Conservation (phyloP, 306 rosid species). For the Cicer cuneatum region DNA sequence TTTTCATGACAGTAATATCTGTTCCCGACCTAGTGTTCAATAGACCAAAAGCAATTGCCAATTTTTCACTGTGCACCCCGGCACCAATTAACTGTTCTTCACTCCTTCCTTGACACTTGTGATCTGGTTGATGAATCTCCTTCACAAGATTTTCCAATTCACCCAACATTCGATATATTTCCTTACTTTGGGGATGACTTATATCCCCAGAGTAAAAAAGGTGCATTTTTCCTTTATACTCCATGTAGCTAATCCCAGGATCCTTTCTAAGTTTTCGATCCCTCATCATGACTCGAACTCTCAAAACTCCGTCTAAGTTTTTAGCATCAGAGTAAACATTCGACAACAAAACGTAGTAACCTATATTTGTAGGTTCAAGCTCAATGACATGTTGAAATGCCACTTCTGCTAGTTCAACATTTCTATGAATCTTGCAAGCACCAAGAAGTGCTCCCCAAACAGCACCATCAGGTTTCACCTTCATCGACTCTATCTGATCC, state of each 20-base stretch:
- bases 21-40: slow-evolving; percentile 62
- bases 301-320: slow-evolving; percentile 66
- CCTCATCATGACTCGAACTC: slow-evolving; percentile 80
- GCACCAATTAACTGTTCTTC: slow-evolving; percentile 53
- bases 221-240: slow-evolving; percentile 69
- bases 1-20: slow-evolving; percentile 77
- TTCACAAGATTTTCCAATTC: slow-evolving; percentile 63
- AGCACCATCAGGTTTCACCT: slow-evolving; percentile 79
- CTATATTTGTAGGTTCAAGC: slow-evolving; percentile 76
- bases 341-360: slow-evolving; percentile 83
- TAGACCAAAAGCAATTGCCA: slow-evolving; percentile 77
- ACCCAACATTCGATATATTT: slow-evolving; percentile 65
- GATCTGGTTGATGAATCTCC: slow-evolving; percentile 45
- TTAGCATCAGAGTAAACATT: slow-evolving; percentile 72
- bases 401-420: slow-evolving; percentile 72
- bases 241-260: slow-evolving; percentile 83
- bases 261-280: slow-evolving; percentile 72
- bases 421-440: slow-evolving; percentile 85
- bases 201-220: slow-evolving; percentile 77
- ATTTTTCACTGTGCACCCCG: slow-evolving; percentile 78
- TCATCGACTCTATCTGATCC: slow-evolving; percentile 66
- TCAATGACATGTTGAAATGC: slow-evolving; percentile 69
- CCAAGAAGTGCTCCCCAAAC: slow-evolving; percentile 95
- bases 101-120: slow-evolving; percentile 46
- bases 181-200: slow-evolving; percentile 57